Evolutionary conservation across 2,329 filamentous ascomycete species (phyloP).

Genomic region (Hymenoscyphus salicellus): DNA sequence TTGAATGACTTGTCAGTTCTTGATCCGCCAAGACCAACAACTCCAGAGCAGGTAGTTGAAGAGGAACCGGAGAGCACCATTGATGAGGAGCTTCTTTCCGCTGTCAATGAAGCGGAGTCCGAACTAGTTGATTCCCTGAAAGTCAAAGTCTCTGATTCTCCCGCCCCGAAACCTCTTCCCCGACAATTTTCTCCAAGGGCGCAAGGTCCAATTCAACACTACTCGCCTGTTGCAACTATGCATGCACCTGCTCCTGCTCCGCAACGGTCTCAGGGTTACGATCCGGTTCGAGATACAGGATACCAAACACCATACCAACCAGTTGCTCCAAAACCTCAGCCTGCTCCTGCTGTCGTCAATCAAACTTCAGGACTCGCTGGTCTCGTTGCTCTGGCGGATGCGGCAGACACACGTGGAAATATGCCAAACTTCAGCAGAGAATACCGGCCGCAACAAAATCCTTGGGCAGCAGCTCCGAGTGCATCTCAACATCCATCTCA

Average conservation of each 20-base stretch:
- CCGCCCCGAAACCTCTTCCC: slow-evolving; percentile 12
- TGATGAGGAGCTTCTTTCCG: slow-evolving; percentile 11
- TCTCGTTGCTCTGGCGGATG: slow-evolving; percentile 18
- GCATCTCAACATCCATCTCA: slow-evolving; percentile 8
- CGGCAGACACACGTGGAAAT: slow-evolving; percentile 7
- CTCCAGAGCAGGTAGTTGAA: slow-evolving; percentile 4
- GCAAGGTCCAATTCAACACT: background rate
- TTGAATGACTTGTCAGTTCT: slow-evolving; percentile 13
- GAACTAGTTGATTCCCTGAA: slow-evolving; percentile 2
- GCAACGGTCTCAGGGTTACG: slow-evolving; percentile 18
- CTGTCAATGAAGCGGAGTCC: slow-evolving; percentile 13
- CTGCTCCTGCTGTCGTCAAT: slow-evolving; percentile 13
- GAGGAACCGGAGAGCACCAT: slow-evolving; percentile 8
- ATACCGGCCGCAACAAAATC: background rate
- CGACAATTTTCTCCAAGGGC: slow-evolving; percentile 9
- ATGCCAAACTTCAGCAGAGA: slow-evolving; percentile 3
- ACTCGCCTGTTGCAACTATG: background rate
- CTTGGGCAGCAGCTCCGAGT: slow-evolving; percentile 9
- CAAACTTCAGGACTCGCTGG: slow-evolving; percentile 3
- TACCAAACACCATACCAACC: slow-evolving; percentile 19
- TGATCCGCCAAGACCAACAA: slow-evolving; percentile 9
- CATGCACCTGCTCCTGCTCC: slow-evolving; percentile 13
- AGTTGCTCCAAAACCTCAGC: slow-evolving; percentile 12
- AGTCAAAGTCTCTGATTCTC: slow-evolving; percentile 7
- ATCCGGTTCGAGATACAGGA: slow-evolving; percentile 20